Evolutionary conservation across 148 eudicot genomes (phyloP), one percentile per base, ranked within the genome.

Genomic region (Euryodendron excelsum): DNA sequence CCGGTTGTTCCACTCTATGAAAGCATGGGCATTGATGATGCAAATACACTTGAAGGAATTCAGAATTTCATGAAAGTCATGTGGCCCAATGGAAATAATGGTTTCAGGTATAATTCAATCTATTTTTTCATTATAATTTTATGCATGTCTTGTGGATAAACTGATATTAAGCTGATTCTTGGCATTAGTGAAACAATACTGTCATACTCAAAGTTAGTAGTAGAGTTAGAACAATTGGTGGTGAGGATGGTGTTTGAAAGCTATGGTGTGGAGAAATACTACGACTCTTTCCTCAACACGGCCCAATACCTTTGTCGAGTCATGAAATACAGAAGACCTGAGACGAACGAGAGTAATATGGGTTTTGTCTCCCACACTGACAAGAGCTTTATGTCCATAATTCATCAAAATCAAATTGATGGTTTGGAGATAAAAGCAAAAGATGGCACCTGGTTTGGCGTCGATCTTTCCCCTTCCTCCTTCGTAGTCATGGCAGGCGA

Each of bases 401-500:
- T 87, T 63, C 88, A 87, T 81, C 90, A 87, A 58, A 82, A 85
- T 65, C 81, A 79, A 73, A 69, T 85, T 8, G 48, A 77, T 62
- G 90, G 90, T 39, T 67, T 87, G 79, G 88, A 87, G 84, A 78
- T 87, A 2, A 85, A 83, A 71, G 84, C 88, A 50, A 85, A 77
- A 72, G 88, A 85, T 55, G 90, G 88, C 1, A 68, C 80, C 41
- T 87, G 86, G 86, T 85, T 87, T 68, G 37, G 73, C 28, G 86
- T 87, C 56, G 84, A 80, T 23, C 79, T 82, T 52, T 53, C 80
- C 7, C 87, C 87, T 78, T 83, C 87, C 21, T 85, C 90, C n/a
- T 72, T 82, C 52, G 83, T 87, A 3, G 88, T 87, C 59, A 87
- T 87, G 90, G 87, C 90, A 1, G 90, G 87, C 6, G 90, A 87